Base-by-base conservation (phyloP, 1,139 yeast genomes). In the Kodamaea sp. region DNA sequence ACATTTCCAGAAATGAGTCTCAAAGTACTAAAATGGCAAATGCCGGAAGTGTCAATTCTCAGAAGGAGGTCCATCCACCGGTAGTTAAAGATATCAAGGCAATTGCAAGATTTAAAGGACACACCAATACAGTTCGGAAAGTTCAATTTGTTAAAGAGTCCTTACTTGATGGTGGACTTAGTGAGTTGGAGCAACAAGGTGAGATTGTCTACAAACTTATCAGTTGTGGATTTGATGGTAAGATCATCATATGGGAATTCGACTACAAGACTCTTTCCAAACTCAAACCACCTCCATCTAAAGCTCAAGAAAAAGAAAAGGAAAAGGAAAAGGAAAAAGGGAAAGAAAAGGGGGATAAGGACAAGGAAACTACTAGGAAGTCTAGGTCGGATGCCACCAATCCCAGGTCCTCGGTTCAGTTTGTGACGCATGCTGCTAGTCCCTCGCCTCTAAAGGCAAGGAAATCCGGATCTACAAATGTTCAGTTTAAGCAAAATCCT, bases 211-310 rank as follows among this genome's bases (percentile, higher is more conserved):
- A 85, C 54, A 68, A 83, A 37, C 57, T 85, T 23, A 76, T 83
- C 2, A 71, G 84, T 26, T 80, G 80, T 39, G 89, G 90, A 2
- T 81, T 75, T 48, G 95, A 85, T 52, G 88, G 89, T 1, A 70
- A 72, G 37, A 59, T 84, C 7, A 58, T 81, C 22, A 61, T 83
- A 20, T 85, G 90, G 87, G 94, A 85, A 48, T 82, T 85, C 53
- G 78, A 80, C 34, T 83, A 84, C 26, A 69, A 75, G 47, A 74
- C 80, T 9, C 56, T 83, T 28, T 78, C 82, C 1, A 71, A 70
- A 38, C 58, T 71, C 9, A 75, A 73, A 28, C 37, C 27, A n/a
- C 38, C 35, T 14, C 34, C 33, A n/a, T 20, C 11, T 7, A 28
- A 22, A 11, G 22, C 14, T 10, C 33, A 24, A 14, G 31, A 27